Base-by-base conservation (phyloP, 2,329 filamentous ascomycete species). In the Fusarium duplospermum region DNA sequence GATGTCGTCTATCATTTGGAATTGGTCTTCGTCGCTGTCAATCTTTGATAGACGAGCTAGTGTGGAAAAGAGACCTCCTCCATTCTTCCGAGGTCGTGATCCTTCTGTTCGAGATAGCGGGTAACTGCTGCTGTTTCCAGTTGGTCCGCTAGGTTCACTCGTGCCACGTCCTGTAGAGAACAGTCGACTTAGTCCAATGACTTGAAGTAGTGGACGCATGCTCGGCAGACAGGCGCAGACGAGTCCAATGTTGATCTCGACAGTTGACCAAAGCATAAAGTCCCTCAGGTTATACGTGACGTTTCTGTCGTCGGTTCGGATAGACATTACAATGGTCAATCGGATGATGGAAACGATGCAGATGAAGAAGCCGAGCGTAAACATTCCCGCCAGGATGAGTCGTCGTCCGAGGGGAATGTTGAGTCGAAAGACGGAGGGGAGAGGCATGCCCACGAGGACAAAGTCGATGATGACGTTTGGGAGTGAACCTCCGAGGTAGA, bases 161-260 rank as follows among this genome's bases (percentile, higher is more conserved):
- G 59, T 62, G 4, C 59, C 59, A 20, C 40, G 59, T n/a, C 27
- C 40, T 11, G 59, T 62, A 7, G 40, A 62, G 20, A 62, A 62
- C 14, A 50, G 59, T 22, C 40, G 38, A 31, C 40, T 62, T 2
- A 62, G 40, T n/a, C 40, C 59, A 16, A 62, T 62, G 59, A 62
- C n/a, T 31, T 62, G 59, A 1, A 62, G 59, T 1, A 62, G 22
- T 18, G 56, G 56, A n/a, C 56, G 56, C 56, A 58, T 62, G 6
- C 59, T 62, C 29, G 40, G 40, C 20, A 62, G 59, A 50, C 59
- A 62, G 16, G 59, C 59, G 29, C 59, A 62, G 59, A 62, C 59
- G 13, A 62, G 59, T 16, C 59, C 59, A 36, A 47, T 62, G 20
- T 62, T 62, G 40, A 62, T 27, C 59, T 62, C 59, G 9, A 47